Evolutionary conservation across 495 filamentous ascomycete genomes (phyloP), one percentile per base, ranked within the genome.

Genomic region (Aspergillus bridgeri): DNA sequence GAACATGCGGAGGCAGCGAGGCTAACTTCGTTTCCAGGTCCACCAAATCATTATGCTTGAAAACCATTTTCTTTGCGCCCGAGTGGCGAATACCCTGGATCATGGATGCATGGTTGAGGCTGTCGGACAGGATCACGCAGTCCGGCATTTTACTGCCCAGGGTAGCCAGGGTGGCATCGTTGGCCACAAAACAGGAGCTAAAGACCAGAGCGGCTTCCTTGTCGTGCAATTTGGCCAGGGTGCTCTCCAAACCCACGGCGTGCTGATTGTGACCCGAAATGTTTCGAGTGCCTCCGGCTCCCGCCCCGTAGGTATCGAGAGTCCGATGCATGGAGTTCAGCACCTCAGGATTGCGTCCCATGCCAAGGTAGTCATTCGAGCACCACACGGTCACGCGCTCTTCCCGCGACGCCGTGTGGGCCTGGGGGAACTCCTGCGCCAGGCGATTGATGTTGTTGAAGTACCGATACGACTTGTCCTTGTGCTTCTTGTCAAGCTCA

Each of bases 371-470:
- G 74, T 98, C 94, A 66, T 98, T 98, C 62, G 92, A 96, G 80
- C 94, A 98, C 94, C 95, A 98, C 38, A 98, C 93, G 4, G 92
- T 96, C 52, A 98, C 94, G n/a, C 84, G 83, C 60, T 96, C 89
- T 60, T 96, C 89, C 63, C 82, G 82, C 47, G 78, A 86, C 15
- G 91, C 81, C 76, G 94, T 94, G 71, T 98, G 94, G 18, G 94
- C 94, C 43, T 89, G 89, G 21, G 94, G 94, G 66, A 98, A 98
- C 60, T 98, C 90, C 76, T 95, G 88, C 56, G 95, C 94, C 57
- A 98, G 81, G 21, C 94, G 90, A 69, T 98, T 98, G 86, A 98
- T 98, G 79, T 98, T 98, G 80, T 98, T 98, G 84, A 98, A 98
- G 79, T 98, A 98, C 64, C 94, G 90, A 79, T 98, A 98, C 42